Conservation (phyloP, 768 basidiomycete genomes). For the Termitomyces sp. region DNA sequence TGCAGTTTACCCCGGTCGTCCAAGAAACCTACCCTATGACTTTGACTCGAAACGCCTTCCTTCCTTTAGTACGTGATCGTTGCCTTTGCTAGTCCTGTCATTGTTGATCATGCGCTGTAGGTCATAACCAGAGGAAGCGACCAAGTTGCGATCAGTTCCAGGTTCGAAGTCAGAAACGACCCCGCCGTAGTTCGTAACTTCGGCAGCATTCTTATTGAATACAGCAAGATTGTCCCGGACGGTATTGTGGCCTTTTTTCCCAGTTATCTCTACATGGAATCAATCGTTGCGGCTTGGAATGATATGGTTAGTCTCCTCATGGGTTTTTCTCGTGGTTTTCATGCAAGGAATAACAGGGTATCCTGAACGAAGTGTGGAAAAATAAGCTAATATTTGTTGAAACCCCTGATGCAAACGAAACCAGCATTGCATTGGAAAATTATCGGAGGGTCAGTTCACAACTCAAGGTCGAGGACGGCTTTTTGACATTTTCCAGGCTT, state of each 20-base stretch:
- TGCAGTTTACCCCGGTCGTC: constrained; percentile 95
- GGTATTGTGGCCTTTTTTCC: constrained; percentile 99
- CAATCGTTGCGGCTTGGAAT: constrained; percentile 99
- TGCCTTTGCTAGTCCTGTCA: background rate
- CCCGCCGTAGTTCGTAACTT: constrained; percentile 99
- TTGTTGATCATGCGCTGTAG: constrained; percentile 28
- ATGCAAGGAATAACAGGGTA: constrained; percentile 61
- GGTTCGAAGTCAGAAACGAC: constrained; percentile 98
- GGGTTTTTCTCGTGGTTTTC: background rate
- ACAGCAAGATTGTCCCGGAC: constrained; percentile 96
- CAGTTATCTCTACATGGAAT: constrained; percentile 99
- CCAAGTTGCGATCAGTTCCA: constrained; percentile 96
- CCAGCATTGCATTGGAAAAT: constrained; percentile 95
- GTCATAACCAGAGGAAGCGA: constrained; percentile 98
- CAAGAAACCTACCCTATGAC: constrained; percentile 99
- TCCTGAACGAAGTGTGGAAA: constrained; percentile 99
- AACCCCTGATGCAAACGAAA: constrained; percentile 98
- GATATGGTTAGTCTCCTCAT: constrained; percentile 78
- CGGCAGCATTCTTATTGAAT: constrained; percentile 95
- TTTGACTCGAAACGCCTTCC: constrained; percentile 89
- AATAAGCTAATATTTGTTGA: constrained; percentile 99
- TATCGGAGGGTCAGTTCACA: constrained; percentile 70
- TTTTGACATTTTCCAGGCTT: constrained; percentile 54
- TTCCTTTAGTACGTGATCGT: constrained; percentile 68
- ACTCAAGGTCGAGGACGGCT: background rate